A percentile compares a stretch with the other conserved stretches of the same genome.
Conservation (phyloP, 73 alveolate species). For the Paramecium caudatum region DNA sequence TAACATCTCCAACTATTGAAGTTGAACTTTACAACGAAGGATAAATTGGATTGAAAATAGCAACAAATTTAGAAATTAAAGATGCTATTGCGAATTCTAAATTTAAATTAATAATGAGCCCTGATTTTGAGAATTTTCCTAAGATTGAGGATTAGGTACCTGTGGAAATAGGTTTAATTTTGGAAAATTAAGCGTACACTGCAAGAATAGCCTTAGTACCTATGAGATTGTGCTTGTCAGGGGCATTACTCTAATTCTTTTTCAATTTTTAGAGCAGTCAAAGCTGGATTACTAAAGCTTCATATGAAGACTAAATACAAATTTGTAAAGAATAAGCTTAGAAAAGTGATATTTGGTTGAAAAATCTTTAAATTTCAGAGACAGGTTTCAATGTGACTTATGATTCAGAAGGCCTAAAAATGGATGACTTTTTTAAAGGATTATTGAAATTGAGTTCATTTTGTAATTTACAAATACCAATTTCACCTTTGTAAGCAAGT, state of each 20-base stretch:
- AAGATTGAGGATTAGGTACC: neutral
- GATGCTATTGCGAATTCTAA: slow-evolving; percentile 15
- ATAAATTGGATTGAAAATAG: slow-evolving; percentile 13
- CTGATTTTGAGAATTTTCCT: neutral
- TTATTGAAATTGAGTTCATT: slow-evolving; percentile 49
- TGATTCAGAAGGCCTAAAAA: slow-evolving; percentile 30
- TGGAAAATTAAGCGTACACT: slow-evolving; percentile 22
- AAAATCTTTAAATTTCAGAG: neutral
- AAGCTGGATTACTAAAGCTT: neutral
- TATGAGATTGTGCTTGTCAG: slow-evolving; percentile 37
- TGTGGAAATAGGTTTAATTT: neutral
- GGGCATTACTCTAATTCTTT: slow-evolving; percentile 15
- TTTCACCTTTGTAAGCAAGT: neutral
- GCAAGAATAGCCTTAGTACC: neutral
- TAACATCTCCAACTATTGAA: neutral
- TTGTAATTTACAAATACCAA: slow-evolving; percentile 26
- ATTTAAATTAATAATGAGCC: neutral
- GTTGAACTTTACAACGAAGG: neutral
- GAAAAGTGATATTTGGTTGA: neutral
- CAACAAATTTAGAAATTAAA: slow-evolving; percentile 24
- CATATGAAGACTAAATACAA: slow-evolving; percentile 6
- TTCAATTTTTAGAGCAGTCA: neutral
- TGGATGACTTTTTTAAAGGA: slow-evolving; percentile 25
- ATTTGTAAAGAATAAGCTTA: neutral
- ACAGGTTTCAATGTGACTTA: slow-evolving; percentile 27